Base-by-base conservation (phyloP, 768 basidiomycete genomes). In the Russula foetens region DNA sequence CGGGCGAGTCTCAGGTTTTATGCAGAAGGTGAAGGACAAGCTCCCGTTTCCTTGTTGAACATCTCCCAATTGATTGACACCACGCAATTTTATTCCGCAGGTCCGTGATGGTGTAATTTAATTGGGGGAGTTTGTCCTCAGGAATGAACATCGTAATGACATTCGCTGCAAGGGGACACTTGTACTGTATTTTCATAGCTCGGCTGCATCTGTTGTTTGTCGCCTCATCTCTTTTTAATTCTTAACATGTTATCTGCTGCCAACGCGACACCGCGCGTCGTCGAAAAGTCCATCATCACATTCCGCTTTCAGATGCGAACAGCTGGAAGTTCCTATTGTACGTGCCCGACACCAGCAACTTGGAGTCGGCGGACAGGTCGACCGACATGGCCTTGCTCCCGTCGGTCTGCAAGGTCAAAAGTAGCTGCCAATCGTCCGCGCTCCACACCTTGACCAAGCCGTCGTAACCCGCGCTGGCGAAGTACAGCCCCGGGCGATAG, bases 321-420 rank as follows among this genome's bases (percentile, higher is more conserved):
- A 98, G 76, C 71, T 98, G 95, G 80, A 92, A 97, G 74, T 90
- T 93, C 61, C 95, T 81, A 74, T 92, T 95, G 72, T 92, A 96
- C 46, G 92, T 94, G 39, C 94, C 94, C 6, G 88, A 89, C 4
- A 86, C 95, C 46, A 97, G 80, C 70, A 91, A 79, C 67, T 84
- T 85, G 14, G 86, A 91, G 71, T 96, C 92, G 56, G 79, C 79
- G 28, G 86, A 84, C 23, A 98, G 79, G 71, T 99, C 97, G 11
- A 98, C 94, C 7, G 90, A 92, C 97, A 98, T 99, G 62, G 98
- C 95, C 73, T 98, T 98, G n/a, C 95, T 93, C 28, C 89, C 87
- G 69, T 98, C 96, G 23, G 93, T 95, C 53, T 92, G 85, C 59
- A 99, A 78, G 46, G 89, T 89, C 63, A 86, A 82, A 53, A 97